Percentiles rank a stretch among this genome's conserved stretches.
phyloP scores from a whole-genome alignment of 306 rosid genomes.

The Inga leiocalycina region DNA sequence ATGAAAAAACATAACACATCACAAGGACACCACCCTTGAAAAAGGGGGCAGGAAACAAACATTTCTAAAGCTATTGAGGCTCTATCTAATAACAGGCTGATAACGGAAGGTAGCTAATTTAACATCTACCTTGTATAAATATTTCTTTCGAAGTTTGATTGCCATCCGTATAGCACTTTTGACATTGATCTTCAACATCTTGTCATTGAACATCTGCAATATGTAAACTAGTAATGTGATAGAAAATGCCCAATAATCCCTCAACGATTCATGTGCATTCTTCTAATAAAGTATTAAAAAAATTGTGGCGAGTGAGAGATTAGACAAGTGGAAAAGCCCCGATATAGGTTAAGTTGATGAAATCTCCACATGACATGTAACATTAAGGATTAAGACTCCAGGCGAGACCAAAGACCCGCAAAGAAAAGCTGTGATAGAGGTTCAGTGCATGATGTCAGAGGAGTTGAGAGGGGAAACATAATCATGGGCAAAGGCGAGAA shows the following conservation, averaged over 20 bases:
- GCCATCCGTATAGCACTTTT: conserved; percentile 76
- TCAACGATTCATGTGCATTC: background rate
- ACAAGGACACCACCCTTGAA: conserved; percentile 16
- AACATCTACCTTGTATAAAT: conserved; percentile 72
- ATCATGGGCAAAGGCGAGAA: background rate
- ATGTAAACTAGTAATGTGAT: conserved; percentile 24
- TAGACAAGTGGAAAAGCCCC: background rate
- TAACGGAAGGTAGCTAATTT: conserved; percentile 24
- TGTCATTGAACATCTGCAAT: conserved; percentile 89
- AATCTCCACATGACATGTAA: background rate
- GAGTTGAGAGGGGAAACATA: background rate
- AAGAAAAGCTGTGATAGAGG: background rate
- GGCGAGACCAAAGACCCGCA: background rate
- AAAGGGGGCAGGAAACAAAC: background rate
- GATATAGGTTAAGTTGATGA: background rate
- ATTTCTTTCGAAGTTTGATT: conserved; percentile 85
- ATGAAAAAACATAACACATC: conserved; percentile 9
- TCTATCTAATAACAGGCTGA: conserved; percentile 17
- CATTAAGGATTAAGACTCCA: background rate
- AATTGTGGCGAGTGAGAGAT: background rate
- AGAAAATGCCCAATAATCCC: conserved; percentile 25
- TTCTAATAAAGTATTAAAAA: conserved; percentile 1
- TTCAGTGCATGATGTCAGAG: background rate
- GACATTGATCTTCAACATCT: conserved; percentile 74
- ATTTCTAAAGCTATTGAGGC: conserved; percentile 18